Percentiles rank a stretch among this genome's conserved stretches.
Conservation (phyloP, 768 basidiomycete species). For the Jaapia argillacea region DNA sequence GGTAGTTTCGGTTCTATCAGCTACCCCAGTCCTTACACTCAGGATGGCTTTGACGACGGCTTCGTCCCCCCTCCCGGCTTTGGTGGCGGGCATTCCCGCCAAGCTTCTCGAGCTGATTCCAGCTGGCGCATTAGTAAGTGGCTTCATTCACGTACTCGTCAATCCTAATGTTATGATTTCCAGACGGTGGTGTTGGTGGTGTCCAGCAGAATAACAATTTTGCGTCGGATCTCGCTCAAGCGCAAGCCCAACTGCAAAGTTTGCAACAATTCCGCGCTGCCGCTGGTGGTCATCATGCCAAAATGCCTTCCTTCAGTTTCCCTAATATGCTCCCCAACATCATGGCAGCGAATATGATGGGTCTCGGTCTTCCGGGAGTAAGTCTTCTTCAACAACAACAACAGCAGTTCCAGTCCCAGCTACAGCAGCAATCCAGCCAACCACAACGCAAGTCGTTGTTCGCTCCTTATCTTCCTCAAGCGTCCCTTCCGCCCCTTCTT, state of each 20-base stretch:
- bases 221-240: slow-evolving; percentile 85
- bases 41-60: slow-evolving; percentile 74
- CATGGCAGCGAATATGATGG: slow-evolving; percentile 97
- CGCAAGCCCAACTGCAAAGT: slow-evolving; percentile 93
- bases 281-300: slow-evolving; percentile 88
- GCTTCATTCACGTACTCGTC: slow-evolving; percentile 1
- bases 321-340: slow-evolving; percentile 97
- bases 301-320: slow-evolving; percentile 96
- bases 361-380: slow-evolving; percentile 70
- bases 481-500: slow-evolving; percentile 90
- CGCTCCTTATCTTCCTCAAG: slow-evolving; percentile 96
- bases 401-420: slow-evolving; percentile 89
- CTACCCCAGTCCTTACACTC: slow-evolving; percentile 35
- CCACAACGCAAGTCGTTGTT: slow-evolving; percentile 98
- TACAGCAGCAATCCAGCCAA: slow-evolving; percentile 86
- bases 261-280: slow-evolving; percentile 96
- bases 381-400: slow-evolving; percentile 90
- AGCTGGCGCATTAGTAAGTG: slow-evolving; percentile 86
- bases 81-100: slow-evolving; percentile 58
- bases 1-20: slow-evolving; percentile 40
- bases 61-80: slow-evolving; percentile 51
- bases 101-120: slow-evolving; percentile 66
- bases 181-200: slow-evolving; percentile 71
- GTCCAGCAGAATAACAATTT: slow-evolving; percentile 47
- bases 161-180: slow-evolving; percentile 7